phyloP scores from a whole-genome alignment of 1,284 basidiomycete species.

The Sparassis latifolia region DNA sequence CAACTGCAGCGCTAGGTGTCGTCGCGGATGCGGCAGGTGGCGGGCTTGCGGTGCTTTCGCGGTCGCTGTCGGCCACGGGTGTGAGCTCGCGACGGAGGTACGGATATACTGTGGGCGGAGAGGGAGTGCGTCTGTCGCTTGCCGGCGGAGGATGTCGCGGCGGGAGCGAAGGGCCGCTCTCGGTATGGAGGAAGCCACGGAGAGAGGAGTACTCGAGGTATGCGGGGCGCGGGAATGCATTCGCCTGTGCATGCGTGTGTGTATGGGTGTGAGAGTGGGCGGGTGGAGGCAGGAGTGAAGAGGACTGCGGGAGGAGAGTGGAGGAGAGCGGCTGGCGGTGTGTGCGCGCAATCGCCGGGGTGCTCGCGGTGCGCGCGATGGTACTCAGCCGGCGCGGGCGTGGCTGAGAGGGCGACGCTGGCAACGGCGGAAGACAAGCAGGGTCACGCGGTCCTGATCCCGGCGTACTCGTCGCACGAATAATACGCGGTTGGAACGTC shows the following conservation, averaged over 20 bases:
- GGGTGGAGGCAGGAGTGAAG: conserved; percentile 3
- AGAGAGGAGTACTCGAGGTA: conserved; percentile 73
- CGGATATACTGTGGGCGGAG: conserved; percentile 19
- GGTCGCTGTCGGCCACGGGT: conserved; percentile 50
- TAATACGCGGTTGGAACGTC: conserved; percentile 57
- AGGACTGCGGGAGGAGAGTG: not conserved
- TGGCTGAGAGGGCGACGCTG: conserved; percentile 31
- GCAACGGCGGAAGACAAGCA: conserved; percentile 22
- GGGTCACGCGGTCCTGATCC: conserved; percentile 13
- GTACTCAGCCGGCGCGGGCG: conserved; percentile 35
- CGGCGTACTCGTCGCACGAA: conserved; percentile 40
- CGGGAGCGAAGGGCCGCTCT: conserved; percentile 37
- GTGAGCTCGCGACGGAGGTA: conserved; percentile 26
- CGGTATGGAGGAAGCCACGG: conserved; percentile 60
- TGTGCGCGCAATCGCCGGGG: not conserved
- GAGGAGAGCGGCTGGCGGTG: not conserved
- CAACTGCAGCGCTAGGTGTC: conserved; percentile 17
- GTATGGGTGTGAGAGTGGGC: conserved; percentile 11
- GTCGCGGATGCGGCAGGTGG: conserved; percentile 28
- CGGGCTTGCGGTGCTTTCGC: conserved; percentile 49
- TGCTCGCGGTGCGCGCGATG: conserved; percentile 8
- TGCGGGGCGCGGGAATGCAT: conserved; percentile 53
- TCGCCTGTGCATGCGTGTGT: conserved; percentile 3
- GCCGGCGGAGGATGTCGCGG: conserved; percentile 24
- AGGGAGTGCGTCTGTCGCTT: conserved; percentile 8